Percentiles rank a stretch among this genome's conserved stretches.
phyloP scores from a whole-genome alignment of 495 filamentous ascomycete species.

The Talaromyces stipitatus region DNA sequence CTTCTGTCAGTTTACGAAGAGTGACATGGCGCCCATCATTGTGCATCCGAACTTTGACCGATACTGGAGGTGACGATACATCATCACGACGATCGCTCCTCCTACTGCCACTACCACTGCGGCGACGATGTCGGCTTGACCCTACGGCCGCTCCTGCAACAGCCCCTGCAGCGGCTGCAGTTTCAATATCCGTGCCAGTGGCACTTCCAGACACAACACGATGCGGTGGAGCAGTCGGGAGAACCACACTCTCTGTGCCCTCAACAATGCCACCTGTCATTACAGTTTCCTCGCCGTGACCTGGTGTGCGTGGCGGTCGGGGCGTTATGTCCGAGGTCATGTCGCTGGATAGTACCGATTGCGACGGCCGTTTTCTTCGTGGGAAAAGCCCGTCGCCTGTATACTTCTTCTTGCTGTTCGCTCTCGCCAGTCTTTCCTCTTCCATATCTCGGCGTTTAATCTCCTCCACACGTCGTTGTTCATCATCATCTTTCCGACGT shows the following conservation, averaged over 20 bases:
- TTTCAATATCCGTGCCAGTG: constrained; percentile 25
- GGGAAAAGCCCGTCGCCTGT: constrained; percentile 57
- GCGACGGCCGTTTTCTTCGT: constrained; percentile 43
- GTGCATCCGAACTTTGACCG: constrained; percentile 74
- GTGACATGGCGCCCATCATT: constrained; percentile 76
- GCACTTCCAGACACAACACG: constrained; percentile 14
- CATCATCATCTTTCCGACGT: constrained; percentile 51
- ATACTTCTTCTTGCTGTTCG: constrained; percentile 43
- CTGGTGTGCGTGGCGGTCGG: constrained; percentile 26
- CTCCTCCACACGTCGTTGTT: constrained; percentile 56
- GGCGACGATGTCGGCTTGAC: constrained; percentile 29
- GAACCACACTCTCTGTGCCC: constrained; percentile 28
- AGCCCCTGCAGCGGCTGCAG: constrained; percentile 33
- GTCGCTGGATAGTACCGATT: constrained; percentile 35
- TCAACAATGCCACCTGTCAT: constrained; percentile 27
- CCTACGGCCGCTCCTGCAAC: constrained; percentile 36
- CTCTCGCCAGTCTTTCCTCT: constrained; percentile 50
- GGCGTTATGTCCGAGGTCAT: constrained; percentile 33
- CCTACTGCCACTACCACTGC: constrained; percentile 27
- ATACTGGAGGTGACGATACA: constrained; percentile 55
- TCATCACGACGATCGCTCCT: constrained; percentile 29
- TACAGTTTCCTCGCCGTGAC: constrained; percentile 22
- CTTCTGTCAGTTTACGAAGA: constrained; percentile 68
- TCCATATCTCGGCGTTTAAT: constrained; percentile 49
- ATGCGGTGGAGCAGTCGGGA: constrained; percentile 41